These are phyloP conservation scores for Picea abies DNA, from an alignment of 83 land plant genomes.

Conservation along the genomic window DNA sequence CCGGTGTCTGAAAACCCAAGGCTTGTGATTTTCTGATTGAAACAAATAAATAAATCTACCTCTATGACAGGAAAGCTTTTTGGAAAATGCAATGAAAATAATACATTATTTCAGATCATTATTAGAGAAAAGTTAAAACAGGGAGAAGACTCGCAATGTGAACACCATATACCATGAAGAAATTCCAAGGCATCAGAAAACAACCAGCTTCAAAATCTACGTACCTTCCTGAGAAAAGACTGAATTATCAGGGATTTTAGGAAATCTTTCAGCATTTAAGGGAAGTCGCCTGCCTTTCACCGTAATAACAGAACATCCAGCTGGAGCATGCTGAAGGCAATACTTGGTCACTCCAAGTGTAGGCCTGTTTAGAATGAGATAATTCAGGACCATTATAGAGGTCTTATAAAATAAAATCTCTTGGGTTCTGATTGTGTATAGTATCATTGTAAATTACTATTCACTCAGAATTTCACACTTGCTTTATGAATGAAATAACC, in stretches of 20 bases:
- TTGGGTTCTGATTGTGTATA: background rate
- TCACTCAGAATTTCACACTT: background rate
- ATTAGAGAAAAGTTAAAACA: background rate
- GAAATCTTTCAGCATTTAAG: slow-evolving; percentile 6
- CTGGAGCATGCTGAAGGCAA: slow-evolving; percentile 46
- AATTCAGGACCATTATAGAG: background rate
- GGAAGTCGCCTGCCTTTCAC: slow-evolving; percentile 21
- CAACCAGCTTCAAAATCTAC: background rate
- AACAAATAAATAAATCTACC: background rate
- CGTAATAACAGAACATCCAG: slow-evolving; percentile 39
- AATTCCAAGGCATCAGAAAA: background rate
- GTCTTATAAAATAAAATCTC: background rate
- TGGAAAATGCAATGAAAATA: background rate
- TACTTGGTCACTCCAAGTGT: slow-evolving; percentile 30
- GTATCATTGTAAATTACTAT: background rate
- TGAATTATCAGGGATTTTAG: slow-evolving; percentile 1
- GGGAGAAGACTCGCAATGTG: background rate
- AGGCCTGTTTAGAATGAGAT: slow-evolving; percentile 20
- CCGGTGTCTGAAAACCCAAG: background rate
- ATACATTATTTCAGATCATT: background rate
- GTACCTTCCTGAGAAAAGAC: slow-evolving; percentile 4
- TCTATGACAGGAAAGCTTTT: too few species aligned
- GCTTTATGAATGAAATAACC: background rate
- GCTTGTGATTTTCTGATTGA: background rate
- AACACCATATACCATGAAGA: background rate